These are phyloP conservation scores for Gossypium arboreum DNA, from an alignment of 345 rosid genomes.

Conservation along the genomic window DNA sequence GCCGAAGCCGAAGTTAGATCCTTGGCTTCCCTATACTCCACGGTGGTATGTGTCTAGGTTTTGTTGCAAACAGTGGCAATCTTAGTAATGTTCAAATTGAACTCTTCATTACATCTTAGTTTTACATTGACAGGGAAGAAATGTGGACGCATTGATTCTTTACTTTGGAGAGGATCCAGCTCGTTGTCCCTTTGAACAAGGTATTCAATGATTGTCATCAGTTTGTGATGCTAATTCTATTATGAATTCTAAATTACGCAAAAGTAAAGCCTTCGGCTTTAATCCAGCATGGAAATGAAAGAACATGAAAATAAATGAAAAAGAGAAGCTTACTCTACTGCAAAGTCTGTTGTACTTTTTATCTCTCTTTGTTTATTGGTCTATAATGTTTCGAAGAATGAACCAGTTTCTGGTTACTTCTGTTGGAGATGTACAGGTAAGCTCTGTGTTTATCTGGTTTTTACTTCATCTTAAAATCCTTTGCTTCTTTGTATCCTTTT, in stretches of 20 bases:
- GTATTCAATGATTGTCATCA: conserved; percentile 24
- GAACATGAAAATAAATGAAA: too few relatives aligned
- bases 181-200: conserved; percentile 90
- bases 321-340: too few relatives aligned
- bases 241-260: neutral
- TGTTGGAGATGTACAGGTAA: neutral
- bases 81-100: conserved; percentile 1
- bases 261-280: too few relatives aligned
- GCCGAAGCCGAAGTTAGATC: conserved; percentile 88
- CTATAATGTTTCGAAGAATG: too few relatives aligned
- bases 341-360: too few relatives aligned
- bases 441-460: neutral
- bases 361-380: too few relatives aligned
- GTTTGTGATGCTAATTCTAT: neutral
- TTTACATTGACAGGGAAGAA: conserved; percentile 57
- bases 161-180: conserved; percentile 98
- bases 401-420: neutral
- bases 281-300: too few relatives aligned
- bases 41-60: conserved; percentile 55
- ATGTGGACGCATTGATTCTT: conserved; percentile 79
- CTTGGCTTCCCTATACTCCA: conserved; percentile 74
- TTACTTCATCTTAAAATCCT: conserved; percentile 3
- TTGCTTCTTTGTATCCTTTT: neutral
- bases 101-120: conserved; percentile 5
- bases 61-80: neutral